Evolutionary conservation across 192 early-diverging fungal species (phyloP).

Genomic region (Coemansia sp.): DNA sequence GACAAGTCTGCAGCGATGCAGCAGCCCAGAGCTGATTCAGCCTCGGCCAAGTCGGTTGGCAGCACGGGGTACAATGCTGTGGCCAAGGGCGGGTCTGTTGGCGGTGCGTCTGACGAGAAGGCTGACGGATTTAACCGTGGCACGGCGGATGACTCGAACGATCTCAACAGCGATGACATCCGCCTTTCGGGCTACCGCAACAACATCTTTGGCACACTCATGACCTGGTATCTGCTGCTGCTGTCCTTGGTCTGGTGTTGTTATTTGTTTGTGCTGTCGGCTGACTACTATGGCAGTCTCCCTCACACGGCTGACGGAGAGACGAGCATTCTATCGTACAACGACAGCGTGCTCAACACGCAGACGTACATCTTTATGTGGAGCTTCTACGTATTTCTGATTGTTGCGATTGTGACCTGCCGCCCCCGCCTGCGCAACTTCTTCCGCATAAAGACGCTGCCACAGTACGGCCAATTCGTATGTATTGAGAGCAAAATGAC

Average conservation of each 20-base stretch:
- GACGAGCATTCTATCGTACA: slow-evolving; percentile 29
- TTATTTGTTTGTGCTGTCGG: slow-evolving; percentile 39
- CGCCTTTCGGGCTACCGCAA: slow-evolving; percentile 48
- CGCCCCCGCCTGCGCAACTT: slow-evolving; percentile 50
- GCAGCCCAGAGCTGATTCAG: not conserved
- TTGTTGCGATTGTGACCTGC: slow-evolving; percentile 32
- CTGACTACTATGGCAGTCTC: slow-evolving; percentile 50
- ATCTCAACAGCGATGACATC: slow-evolving; percentile 24
- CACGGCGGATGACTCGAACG: slow-evolving; percentile 7
- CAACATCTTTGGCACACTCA: slow-evolving; percentile 42
- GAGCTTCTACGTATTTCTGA: slow-evolving; percentile 52
- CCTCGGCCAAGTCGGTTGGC: not conserved
- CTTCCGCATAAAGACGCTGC: slow-evolving; percentile 52
- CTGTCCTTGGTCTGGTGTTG: slow-evolving; percentile 38
- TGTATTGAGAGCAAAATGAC: slow-evolving; percentile 47
- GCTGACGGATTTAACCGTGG: not conserved
- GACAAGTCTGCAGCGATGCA: not conserved
- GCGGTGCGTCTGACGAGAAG: slow-evolving; percentile 8
- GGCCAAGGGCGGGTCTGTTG: not conserved
- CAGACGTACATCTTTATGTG: slow-evolving; percentile 55
- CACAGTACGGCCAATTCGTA: slow-evolving; percentile 39
- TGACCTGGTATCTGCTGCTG: slow-evolving; percentile 33
- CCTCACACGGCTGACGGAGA: slow-evolving; percentile 5
- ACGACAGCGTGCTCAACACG: slow-evolving; percentile 30
- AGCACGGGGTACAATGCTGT: not conserved